These are phyloP conservation scores for Silene latifolia DNA, from an alignment of 148 eudicot species.

Conservation along the genomic window DNA sequence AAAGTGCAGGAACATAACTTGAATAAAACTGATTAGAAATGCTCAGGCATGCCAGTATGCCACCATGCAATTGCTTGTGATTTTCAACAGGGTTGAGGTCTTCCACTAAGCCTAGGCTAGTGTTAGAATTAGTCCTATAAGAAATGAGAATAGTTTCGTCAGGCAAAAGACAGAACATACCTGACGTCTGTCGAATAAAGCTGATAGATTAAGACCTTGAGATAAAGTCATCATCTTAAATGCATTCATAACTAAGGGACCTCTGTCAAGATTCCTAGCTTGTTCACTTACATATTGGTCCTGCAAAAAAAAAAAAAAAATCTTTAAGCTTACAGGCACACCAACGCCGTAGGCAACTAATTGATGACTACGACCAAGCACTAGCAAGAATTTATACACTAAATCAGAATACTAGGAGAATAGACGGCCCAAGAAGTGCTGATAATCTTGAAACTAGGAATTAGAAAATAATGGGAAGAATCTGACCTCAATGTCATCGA, in stretches of 20 bases:
- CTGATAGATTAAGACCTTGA: slow-evolving; percentile 91
- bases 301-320: slow-evolving; percentile 38
- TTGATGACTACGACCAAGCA: not conserved
- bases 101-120: not conserved
- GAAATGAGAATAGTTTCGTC: not conserved
- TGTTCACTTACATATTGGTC: slow-evolving; percentile 77
- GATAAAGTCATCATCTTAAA: slow-evolving; percentile 99
- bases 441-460: not conserved
- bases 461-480: slow-evolving; percentile 10
- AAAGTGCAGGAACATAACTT: not conserved
- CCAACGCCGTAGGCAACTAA: slow-evolving; percentile 5
- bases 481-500: slow-evolving; percentile 86
- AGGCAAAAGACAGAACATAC: slow-evolving; percentile 32
- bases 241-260: slow-evolving; percentile 94
- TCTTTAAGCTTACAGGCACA: not conserved
- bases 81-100: not conserved
- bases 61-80: not conserved
- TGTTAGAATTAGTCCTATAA: not conserved
- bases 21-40: not conserved
- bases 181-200: slow-evolving; percentile 94
- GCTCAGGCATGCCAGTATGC: slow-evolving; percentile 8
- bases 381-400: not conserved
- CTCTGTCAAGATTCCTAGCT: slow-evolving; percentile 36
- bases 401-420: not conserved
- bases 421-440: not conserved